Conservation (phyloP, 208 protist genomes). For the Tritrichomonas foetus region DNA sequence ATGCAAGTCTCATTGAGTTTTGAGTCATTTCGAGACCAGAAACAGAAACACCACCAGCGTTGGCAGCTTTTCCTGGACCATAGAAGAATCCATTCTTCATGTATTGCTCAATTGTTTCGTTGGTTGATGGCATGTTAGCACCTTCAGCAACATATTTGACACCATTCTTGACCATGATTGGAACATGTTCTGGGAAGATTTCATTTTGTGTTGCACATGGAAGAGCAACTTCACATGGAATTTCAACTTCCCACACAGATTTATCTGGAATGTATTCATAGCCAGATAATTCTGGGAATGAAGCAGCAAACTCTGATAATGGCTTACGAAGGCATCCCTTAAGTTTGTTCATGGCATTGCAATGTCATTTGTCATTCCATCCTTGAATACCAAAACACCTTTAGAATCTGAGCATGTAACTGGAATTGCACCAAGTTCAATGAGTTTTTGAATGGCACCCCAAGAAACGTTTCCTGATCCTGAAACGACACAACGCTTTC, state of each 20-base stretch:
- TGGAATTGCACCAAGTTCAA: slow-evolving; percentile 67
- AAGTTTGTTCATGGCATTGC: neutral
- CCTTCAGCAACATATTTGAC: slow-evolving; percentile 72
- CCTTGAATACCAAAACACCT: neutral
- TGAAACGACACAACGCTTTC: slow-evolving; percentile 69
- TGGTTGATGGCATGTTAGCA: slow-evolving; percentile 77
- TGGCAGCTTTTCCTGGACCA: slow-evolving; percentile 78
- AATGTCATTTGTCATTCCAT: neutral
- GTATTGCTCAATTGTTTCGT: slow-evolving; percentile 68
- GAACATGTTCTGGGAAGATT: slow-evolving; percentile 68
- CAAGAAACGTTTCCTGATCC: slow-evolving; percentile 79
- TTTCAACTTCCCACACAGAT: neutral
- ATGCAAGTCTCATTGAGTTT: slow-evolving; percentile 69
- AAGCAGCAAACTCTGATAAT: too few relatives aligned
- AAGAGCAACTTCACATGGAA: slow-evolving; percentile 55
- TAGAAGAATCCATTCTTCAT: slow-evolving; percentile 64
- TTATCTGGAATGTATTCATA: neutral
- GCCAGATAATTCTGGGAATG: neutral
- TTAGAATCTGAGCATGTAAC: neutral
- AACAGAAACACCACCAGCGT: slow-evolving; percentile 78
- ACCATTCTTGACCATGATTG: slow-evolving; percentile 65
- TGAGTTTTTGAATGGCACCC: slow-evolving; percentile 69
- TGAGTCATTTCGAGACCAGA: slow-evolving; percentile 85
- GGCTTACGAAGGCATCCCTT: too few relatives aligned
- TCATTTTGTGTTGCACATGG: slow-evolving; percentile 87